Base-by-base conservation (phyloP, 2,329 filamentous ascomycete genomes). In the Exserohilum rostratum region DNA sequence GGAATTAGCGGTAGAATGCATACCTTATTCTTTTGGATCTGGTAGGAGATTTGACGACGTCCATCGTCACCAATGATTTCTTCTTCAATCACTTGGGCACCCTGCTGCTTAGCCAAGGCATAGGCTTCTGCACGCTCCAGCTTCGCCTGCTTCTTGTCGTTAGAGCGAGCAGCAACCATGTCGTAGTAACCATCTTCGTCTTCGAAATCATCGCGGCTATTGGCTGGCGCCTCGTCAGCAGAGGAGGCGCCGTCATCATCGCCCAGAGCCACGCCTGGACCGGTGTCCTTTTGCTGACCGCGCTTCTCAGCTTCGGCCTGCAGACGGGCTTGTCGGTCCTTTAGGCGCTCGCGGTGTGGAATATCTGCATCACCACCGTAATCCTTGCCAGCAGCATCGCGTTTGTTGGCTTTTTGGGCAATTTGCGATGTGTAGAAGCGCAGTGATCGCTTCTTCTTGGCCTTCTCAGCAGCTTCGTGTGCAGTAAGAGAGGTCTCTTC, bases 351-450 rank as follows among this genome's bases (percentile, higher is more conserved):
- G 52, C 93, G 87, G 74, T 97, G 88, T 2, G 95, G 95, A 47
- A 96, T 84, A 75, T 96, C 91, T 64, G 85, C 83, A 71, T 96
- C 91, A 64, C 91, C 91, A 62, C 90, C 90, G 1, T 87, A 85
- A 53, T 90, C 87, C 57, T 87, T 85, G 37, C 89, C 88, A 34
- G 88, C 89, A 29, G 82, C 86, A 5, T 87, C 86, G 50, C 90
- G 90, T 73, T 91, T 93, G 79, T 91, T 96, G 52, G 91, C 87
- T 78, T 97, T 98, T 74, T 98, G 93, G 25, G 90, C 89, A 62
- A 99, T 95, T 74, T 99, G 95, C 3, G 93, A 96, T 2, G 96
- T 98, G 83, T 99, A 99, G 82, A 99, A 99, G 59, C 92, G 90
- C 53, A 99, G 84, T 61, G 87, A 91, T 82, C 96, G 96, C 82